These are phyloP conservation scores for Pseudopyrenochaeta lycopersici DNA, from an alignment of 2,329 filamentous ascomycete species.

Conservation along the genomic window DNA sequence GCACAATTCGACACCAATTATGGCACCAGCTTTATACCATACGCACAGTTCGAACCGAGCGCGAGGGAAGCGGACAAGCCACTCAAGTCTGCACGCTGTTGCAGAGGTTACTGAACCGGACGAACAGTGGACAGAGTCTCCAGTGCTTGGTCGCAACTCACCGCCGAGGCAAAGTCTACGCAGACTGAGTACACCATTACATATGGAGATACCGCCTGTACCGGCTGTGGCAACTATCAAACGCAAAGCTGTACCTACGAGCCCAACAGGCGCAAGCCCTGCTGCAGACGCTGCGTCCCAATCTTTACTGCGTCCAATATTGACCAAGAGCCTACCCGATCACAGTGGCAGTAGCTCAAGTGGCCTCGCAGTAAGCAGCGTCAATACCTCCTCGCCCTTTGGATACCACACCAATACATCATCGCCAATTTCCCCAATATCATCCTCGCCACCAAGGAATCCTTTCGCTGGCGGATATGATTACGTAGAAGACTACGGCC, in stretches of 20 bases:
- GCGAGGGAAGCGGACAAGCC: constrained; percentile 42
- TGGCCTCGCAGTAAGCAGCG: constrained; percentile 22
- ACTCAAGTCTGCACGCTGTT: constrained; percentile 42
- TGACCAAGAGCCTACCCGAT: constrained; percentile 17
- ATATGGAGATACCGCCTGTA: constrained; percentile 22
- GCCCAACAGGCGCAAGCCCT: constrained; percentile 21
- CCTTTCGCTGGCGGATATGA: constrained; percentile 36
- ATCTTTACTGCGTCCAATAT: constrained; percentile 32
- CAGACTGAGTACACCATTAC: constrained; percentile 11
- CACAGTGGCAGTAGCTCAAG: constrained; percentile 38
- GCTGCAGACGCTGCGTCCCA: constrained; percentile 28
- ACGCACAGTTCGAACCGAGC: constrained; percentile 47
- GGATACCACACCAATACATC: constrained; percentile 19
- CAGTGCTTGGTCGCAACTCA: constrained; percentile 23
- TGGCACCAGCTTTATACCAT: constrained; percentile 38
- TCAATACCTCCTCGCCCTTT: constrained; percentile 9
- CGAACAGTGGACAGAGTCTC: constrained; percentile 31
- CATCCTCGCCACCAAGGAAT: constrained; percentile 22
- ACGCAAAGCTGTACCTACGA: constrained; percentile 34
- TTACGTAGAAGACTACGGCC: constrained; percentile 45
- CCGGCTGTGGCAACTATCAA: constrained; percentile 29
- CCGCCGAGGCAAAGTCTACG: constrained; percentile 8
- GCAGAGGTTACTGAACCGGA: constrained; percentile 44
- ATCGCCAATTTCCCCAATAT: constrained; percentile 22
- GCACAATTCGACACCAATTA: constrained; percentile 29